Base-by-base conservation (phyloP, 1,139 yeast genomes). In the Kodamaea alishanica region DNA sequence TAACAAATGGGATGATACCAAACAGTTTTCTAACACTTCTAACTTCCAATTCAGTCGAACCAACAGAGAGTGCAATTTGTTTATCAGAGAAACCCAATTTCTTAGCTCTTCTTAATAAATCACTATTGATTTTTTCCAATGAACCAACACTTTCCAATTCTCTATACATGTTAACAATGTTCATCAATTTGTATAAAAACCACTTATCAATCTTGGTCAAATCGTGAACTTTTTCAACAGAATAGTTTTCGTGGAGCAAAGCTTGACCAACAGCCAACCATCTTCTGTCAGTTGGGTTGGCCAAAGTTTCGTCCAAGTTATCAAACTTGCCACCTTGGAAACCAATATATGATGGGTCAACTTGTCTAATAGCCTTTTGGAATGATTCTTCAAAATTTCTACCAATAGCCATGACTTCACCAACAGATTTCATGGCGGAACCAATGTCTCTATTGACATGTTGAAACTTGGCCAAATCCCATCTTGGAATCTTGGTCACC, bases 201-300 rank as follows among this genome's bases (percentile, higher is more conserved):
- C 98, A 92, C 58, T 84, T 84, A 67, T 92, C 98, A 61, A 92
- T 92, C 63, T 84, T 89, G 46, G 95, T 78, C 52, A 92, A 74
- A 37, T 88, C 94, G 61, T 89, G 96, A 41, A 92, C 96, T 61
- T 73, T 75, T 44, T 92, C 97, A 47, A 92, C 96, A 8, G 96
- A 63, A 65, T 92, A 92, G 61, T 81, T 79, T 67, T 88, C 95
- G 58, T 89, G 92, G 42, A 89, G 65, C 56, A 90, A 72, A 43
- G 99, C 99, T 68, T 92, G 96, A 37, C 97, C 97, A 48, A 92
- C 95, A 37, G 99, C 99, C 56, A 92, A 78, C 88, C 96, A 88
- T 72, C 99, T 83, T 70, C 96, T 85, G 64, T 92, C 99, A 44
- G 97, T 87, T 45, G 99, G 98, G 60, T 86, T 84, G 38, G 85